Percentiles rank a stretch among this genome's conserved stretches.
Conservation (phyloP, 2,329 filamentous ascomycete genomes). For the Xylariaceae sp. region DNA sequence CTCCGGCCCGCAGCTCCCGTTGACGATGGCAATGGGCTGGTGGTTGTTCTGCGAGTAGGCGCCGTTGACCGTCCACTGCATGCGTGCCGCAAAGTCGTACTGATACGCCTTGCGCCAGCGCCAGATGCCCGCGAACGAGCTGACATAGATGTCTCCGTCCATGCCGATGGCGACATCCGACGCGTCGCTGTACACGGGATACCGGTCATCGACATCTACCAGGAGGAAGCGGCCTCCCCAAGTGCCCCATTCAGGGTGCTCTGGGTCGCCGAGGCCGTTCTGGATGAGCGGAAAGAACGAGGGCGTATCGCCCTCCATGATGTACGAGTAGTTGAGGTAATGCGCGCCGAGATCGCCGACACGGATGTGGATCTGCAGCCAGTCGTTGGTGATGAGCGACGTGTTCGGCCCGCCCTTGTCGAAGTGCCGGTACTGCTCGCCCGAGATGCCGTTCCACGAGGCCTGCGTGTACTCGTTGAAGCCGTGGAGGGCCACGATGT, state of each 20-base stretch:
- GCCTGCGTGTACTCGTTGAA: slow-evolving; percentile 48
- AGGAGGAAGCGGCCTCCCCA: slow-evolving; percentile 31
- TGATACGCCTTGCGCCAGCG: slow-evolving; percentile 17
- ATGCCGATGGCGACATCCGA: slow-evolving; percentile 8
- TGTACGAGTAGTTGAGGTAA: slow-evolving; percentile 35
- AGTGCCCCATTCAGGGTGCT: slow-evolving; percentile 33
- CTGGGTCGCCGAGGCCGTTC: slow-evolving; percentile 34
- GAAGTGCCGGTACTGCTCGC: slow-evolving; percentile 36
- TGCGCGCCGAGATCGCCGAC: slow-evolving; percentile 26
- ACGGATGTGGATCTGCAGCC: slow-evolving; percentile 41
- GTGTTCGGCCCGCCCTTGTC: slow-evolving; percentile 36
- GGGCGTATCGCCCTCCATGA: slow-evolving; percentile 39
- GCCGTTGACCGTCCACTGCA: slow-evolving; percentile 12
- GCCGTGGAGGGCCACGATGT: slow-evolving; percentile 47
- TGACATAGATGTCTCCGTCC: slow-evolving; percentile 7
- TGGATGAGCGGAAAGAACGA: slow-evolving; percentile 36
- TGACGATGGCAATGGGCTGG: slow-evolving; percentile 32
- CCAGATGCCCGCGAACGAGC: slow-evolving; percentile 11
- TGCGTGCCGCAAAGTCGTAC: slow-evolving; percentile 16
- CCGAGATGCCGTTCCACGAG: slow-evolving; percentile 49
- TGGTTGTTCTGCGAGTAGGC: slow-evolving; percentile 28
- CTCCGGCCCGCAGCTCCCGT: slow-evolving; percentile 29
- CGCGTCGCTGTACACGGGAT: slow-evolving; percentile 7
- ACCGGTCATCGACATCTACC: slow-evolving; percentile 1
- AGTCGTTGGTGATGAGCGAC: slow-evolving; percentile 34